These are phyloP conservation scores for Pseudopithomyces chartarum DNA, from an alignment of 2,329 filamentous ascomycete genomes.

Conservation along the genomic window DNA sequence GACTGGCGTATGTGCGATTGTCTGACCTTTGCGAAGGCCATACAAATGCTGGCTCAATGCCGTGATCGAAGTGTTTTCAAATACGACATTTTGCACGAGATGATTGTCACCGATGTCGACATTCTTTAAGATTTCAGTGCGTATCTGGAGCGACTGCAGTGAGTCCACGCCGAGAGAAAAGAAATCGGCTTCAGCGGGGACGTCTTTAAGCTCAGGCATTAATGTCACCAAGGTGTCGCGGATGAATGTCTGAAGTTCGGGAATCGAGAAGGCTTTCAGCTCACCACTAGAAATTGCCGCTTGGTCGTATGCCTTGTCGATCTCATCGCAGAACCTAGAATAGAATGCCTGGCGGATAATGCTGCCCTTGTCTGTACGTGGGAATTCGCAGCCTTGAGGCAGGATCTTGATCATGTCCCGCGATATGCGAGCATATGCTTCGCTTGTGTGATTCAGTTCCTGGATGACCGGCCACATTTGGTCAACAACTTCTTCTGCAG, in stretches of 20 bases:
- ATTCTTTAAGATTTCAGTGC: slow-evolving; percentile 56
- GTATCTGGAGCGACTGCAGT: slow-evolving; percentile 62
- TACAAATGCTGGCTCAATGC: slow-evolving; percentile 53
- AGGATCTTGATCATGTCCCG: slow-evolving; percentile 59
- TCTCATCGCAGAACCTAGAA: slow-evolving; percentile 53
- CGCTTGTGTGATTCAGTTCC: slow-evolving; percentile 55
- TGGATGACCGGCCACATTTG: slow-evolving; percentile 56
- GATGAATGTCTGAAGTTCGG: slow-evolving; percentile 36
- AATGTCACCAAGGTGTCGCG: slow-evolving; percentile 17
- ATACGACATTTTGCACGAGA: slow-evolving; percentile 63
- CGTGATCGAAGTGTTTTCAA: slow-evolving; percentile 59
- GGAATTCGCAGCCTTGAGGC: slow-evolving; percentile 52
- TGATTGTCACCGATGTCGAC: slow-evolving; percentile 53
- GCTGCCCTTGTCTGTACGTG: slow-evolving; percentile 62
- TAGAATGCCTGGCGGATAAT: slow-evolving; percentile 60
- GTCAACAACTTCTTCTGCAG: slow-evolving; percentile 53
- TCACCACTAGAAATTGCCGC: slow-evolving; percentile 11
- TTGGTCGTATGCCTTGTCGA: slow-evolving; percentile 51
- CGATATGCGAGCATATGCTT: slow-evolving; percentile 59
- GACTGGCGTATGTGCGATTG: slow-evolving; percentile 37
- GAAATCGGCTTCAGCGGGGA: slow-evolving; percentile 57
- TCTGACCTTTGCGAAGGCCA: slow-evolving; percentile 47
- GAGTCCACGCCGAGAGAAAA: slow-evolving; percentile 64
- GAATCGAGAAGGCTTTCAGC: slow-evolving; percentile 25
- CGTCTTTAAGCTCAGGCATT: slow-evolving; percentile 15